phyloP scores from a whole-genome alignment of 805 yeast species.

The Zygotorulaspora chibaensis region DNA sequence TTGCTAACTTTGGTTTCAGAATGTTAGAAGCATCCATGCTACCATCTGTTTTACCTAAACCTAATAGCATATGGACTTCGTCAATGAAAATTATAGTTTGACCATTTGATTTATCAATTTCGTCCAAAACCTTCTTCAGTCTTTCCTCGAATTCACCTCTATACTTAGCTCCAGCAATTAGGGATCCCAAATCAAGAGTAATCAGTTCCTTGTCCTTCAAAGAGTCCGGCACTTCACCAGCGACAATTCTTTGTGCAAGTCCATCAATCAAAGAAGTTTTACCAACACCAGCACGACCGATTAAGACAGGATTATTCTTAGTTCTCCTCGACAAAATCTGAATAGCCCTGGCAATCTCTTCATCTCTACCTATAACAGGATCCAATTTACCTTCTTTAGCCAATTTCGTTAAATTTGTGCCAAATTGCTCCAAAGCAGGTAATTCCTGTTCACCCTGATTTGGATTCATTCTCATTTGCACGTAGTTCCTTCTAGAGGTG shows the following conservation, averaged over 20 bases:
- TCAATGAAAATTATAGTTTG: constrained; percentile 79
- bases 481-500: constrained; percentile 2
- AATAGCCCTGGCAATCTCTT: constrained; percentile 87
- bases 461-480: constrained; percentile 39
- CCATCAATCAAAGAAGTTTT: constrained; percentile 97
- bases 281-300: constrained; percentile 98
- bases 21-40: constrained; percentile 93
- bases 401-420: constrained; percentile 77
- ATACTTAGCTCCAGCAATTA: constrained; percentile 92
- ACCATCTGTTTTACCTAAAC: constrained; percentile 91
- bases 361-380: constrained; percentile 96
- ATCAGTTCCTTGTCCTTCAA: constrained; percentile 82
- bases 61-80: constrained; percentile 84
- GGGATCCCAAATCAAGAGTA: constrained; percentile 79
- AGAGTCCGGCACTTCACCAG: constrained; percentile 91
- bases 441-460: constrained; percentile 49
- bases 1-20: constrained; percentile 87
- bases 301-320: constrained; percentile 90
- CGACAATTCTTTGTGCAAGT: constrained; percentile 84
- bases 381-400: constrained; percentile 89
- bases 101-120: constrained; percentile 75
- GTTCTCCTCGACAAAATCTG: constrained; percentile 90
- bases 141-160: constrained; percentile 96
- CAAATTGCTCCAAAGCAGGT: constrained; percentile 80
- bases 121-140: constrained; percentile 72